Conservation (phyloP, 164 flowering plant species). For the Euptelea pleiosperma region DNA sequence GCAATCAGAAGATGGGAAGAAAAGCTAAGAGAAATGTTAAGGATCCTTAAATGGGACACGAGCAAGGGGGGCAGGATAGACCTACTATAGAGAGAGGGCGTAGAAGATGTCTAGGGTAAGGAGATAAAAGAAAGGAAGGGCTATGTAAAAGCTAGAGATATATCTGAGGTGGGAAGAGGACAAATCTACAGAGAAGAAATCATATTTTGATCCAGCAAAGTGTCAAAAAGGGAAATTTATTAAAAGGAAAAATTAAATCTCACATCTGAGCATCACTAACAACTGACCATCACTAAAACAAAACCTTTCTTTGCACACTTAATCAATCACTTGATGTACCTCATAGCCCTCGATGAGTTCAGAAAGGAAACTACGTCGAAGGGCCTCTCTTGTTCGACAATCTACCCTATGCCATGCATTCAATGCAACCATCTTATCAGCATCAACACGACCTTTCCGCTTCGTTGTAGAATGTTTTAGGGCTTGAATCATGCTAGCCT, state of each 20-base stretch:
- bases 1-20: not conserved
- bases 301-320: no score
- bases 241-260: not conserved
- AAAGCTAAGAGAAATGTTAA: not conserved
- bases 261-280: not conserved
- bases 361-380: conserved; percentile 69
- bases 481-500: conserved; percentile 52
- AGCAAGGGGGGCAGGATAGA: not conserved
- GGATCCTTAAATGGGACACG: not conserved
- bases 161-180: no score
- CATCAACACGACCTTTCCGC: conserved; percentile 38
- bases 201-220: not conserved
- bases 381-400: conserved; percentile 78
- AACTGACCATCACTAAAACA: no score
- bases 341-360: conserved; percentile 73
- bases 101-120: no score
- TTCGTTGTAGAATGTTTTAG: conserved; percentile 35
- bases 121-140: no score
- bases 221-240: not conserved
- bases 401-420: conserved; percentile 89
- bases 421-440: conserved; percentile 68
- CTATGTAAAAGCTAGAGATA: no score
- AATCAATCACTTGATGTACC: conserved; percentile 37
- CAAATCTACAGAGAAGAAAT: not conserved
- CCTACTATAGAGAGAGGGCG: no score